A percentile compares a stretch with the other conserved stretches of the same genome.
Conservation (phyloP, 352 stramenopile genomes). For the Plasmopara viticola region DNA sequence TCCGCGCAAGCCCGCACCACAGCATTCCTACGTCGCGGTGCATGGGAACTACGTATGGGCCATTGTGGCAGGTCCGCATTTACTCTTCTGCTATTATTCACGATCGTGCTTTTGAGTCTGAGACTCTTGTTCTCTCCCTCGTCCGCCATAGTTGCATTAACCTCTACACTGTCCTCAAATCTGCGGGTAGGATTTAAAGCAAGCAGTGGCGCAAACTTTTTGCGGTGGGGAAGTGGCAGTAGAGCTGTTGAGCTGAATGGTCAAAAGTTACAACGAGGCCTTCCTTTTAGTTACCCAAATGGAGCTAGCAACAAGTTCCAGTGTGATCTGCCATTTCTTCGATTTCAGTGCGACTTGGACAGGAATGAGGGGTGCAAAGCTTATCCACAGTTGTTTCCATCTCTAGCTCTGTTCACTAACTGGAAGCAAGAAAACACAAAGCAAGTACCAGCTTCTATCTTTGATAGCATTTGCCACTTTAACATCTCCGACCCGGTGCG, state of each 20-base stretch:
- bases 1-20: constrained; percentile 13
- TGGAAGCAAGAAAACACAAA: constrained; percentile 65
- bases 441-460: constrained; percentile 28
- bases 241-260: constrained; percentile 30
- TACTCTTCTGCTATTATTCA: constrained; percentile 13
- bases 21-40: constrained; percentile 20
- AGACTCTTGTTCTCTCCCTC: constrained; percentile 8
- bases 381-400: constrained; percentile 69
- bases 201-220: constrained; percentile 10
- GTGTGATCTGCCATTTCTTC: constrained; percentile 50
- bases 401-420: constrained; percentile 65
- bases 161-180: constrained; percentile 5
- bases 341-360: constrained; percentile 53
- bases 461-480: constrained; percentile 59
- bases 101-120: constrained; percentile 9
- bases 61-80: constrained; percentile 8
- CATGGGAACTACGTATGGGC: constrained; percentile 20
- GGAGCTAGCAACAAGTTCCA: constrained; percentile 33
- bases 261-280: constrained; percentile 17
- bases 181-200: constrained; percentile 8
- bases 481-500: constrained; percentile 50
- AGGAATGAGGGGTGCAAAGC: constrained; percentile 28
- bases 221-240: constrained; percentile 18
- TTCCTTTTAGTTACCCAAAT: constrained; percentile 40
- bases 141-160: not conserved